A percentile compares a stretch with the other conserved stretches of the same genome.
These are phyloP conservation scores for Rubia balearica DNA, from an alignment of 305 asterid genomes.

Conservation along the genomic window DNA sequence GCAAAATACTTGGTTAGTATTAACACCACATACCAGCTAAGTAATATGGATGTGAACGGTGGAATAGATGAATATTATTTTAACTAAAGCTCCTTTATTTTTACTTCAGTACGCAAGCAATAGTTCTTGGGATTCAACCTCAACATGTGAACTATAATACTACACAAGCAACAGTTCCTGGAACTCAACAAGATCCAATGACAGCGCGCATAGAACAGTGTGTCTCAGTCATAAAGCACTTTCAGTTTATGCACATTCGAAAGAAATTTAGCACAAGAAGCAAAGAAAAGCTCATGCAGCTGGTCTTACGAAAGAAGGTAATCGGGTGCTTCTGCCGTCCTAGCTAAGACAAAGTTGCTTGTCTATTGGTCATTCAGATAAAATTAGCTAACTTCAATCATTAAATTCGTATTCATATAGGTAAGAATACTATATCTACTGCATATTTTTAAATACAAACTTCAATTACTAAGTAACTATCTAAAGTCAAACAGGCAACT, in stretches of 20 bases:
- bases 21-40: conserved; percentile 1
- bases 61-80: neutral
- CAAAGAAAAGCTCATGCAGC: neutral
- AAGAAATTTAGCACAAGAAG: neutral
- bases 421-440: too few relatives aligned
- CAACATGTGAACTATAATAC: neutral
- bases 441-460: too few relatives aligned
- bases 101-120: neutral
- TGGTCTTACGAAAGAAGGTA: neutral
- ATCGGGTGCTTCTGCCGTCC: neutral
- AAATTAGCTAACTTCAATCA: too few relatives aligned
- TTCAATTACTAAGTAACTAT: neutral
- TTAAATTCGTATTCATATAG: too few relatives aligned
- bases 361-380: neutral
- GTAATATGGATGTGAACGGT: neutral
- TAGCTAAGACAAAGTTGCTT: neutral
- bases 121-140: neutral
- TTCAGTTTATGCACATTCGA: neutral
- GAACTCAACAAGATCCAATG: neutral
- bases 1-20: conserved; percentile 14
- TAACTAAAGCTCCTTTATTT: neutral
- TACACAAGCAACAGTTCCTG: neutral
- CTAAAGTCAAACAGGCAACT: neutral
- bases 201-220: neutral
- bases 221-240: neutral